Percentiles rank a stretch among this genome's conserved stretches.
Conservation (phyloP, 345 rosid genomes). For the Hibiscus tridactylites region DNA sequence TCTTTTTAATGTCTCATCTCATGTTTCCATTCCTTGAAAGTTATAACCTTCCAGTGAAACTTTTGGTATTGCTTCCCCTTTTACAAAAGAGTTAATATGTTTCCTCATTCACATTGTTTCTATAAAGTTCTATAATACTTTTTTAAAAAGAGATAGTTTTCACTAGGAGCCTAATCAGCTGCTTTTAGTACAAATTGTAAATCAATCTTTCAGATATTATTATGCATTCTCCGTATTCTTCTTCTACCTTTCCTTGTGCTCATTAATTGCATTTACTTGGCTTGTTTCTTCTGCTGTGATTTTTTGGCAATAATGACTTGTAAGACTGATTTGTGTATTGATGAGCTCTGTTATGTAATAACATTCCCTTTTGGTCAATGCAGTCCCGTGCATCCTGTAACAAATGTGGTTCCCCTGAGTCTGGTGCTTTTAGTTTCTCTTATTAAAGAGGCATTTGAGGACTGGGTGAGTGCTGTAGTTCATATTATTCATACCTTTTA, state of each 20-base stretch:
- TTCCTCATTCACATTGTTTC: neutral
- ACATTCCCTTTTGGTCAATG: constrained; percentile 21
- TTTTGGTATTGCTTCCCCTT: neutral
- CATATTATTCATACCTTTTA: neutral
- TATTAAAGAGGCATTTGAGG: constrained; percentile 97
- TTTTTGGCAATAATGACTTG: neutral
- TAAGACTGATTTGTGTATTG: neutral
- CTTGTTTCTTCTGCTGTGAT: neutral
- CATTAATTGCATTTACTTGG: neutral
- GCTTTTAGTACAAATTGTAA: neutral
- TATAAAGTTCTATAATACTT: neutral
- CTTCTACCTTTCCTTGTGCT: neutral
- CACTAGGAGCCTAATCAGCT: neutral
- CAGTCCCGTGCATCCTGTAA: constrained; percentile 98
- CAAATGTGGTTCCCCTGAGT: constrained; percentile 83
- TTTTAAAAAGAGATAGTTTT: neutral
- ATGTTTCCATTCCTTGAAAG: neutral
- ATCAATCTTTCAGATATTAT: neutral
- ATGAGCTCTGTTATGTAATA: neutral
- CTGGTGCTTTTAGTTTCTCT: constrained; percentile 98
- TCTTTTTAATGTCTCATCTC: neutral
- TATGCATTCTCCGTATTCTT: neutral
- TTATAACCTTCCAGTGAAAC: neutral
- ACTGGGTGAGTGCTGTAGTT: constrained; percentile 57
- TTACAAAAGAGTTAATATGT: neutral